phyloP scores from a whole-genome alignment of 495 filamentous ascomycete genomes.

The Jackrogersella multiformis region DNA sequence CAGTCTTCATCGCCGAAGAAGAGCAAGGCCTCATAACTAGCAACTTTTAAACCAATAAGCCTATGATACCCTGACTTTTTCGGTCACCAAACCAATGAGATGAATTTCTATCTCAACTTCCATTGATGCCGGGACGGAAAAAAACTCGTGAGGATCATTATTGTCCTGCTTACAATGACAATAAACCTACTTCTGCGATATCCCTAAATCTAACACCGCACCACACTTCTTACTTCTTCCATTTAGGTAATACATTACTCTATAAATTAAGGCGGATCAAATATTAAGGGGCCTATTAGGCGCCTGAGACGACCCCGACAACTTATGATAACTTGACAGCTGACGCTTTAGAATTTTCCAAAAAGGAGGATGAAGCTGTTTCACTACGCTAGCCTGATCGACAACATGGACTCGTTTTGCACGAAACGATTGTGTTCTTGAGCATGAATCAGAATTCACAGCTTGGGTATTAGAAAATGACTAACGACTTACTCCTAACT shows the following conservation, averaged over 20 bases:
- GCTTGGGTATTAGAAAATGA: neutral
- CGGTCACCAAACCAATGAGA: constrained; percentile 21
- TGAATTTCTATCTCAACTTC: neutral
- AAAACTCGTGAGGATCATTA: neutral
- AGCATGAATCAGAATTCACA: constrained; percentile 1
- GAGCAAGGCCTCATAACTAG: constrained; percentile 28
- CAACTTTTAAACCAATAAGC: neutral
- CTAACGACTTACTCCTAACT: too few relatives aligned
- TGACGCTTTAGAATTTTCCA: constrained; percentile 11
- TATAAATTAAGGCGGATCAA: neutral
- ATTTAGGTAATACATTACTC: neutral
- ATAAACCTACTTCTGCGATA: constrained; percentile 1
- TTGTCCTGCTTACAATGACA: neutral
- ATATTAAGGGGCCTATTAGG: neutral
- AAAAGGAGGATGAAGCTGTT: constrained; percentile 17
- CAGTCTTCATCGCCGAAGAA: constrained; percentile 36
- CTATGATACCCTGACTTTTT: constrained; percentile 36
- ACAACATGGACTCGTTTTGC: constrained; percentile 26
- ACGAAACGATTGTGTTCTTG: constrained; percentile 3
- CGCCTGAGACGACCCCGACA: constrained; percentile 15
- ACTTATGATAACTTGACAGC: constrained; percentile 15
- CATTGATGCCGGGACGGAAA: neutral
- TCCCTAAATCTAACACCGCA: neutral
- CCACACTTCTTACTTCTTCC: neutral
- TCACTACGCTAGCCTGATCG: constrained; percentile 29